phyloP scores from a whole-genome alignment of 106 monocot genomes.

The Triglochin maritima region DNA sequence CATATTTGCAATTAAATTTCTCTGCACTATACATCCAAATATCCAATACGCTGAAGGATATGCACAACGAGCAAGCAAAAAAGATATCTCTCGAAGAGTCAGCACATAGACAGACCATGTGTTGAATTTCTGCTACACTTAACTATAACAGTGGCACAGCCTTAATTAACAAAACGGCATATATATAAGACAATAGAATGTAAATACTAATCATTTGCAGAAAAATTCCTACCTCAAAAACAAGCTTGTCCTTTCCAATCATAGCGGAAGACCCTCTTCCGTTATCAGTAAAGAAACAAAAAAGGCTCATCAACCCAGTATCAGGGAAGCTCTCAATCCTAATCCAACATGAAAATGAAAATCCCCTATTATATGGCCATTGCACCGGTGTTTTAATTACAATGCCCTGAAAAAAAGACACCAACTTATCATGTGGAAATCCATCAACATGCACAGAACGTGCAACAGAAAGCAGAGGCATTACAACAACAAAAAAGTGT shows the following conservation, averaged over 20 bases:
- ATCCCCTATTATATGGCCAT: slow-evolving; percentile 82
- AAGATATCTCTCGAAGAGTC: no score
- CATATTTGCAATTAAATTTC: no score
- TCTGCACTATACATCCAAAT: no score
- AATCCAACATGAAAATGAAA: slow-evolving; percentile 95
- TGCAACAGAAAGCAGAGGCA: neutral
- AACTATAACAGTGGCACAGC: no score
- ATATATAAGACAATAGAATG: neutral
- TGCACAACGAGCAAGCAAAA: no score
- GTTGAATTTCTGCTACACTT: no score
- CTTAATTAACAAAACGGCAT: neutral
- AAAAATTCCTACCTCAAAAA: slow-evolving; percentile 62
- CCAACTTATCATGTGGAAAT: neutral
- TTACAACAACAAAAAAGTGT: neutral
- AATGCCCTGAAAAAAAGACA: slow-evolving; percentile 58
- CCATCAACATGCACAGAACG: neutral
- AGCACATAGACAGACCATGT: no score
- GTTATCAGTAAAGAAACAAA: slow-evolving; percentile 73
- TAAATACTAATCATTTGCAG: neutral
- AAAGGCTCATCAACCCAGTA: slow-evolving; percentile 72
- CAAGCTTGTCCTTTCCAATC: slow-evolving; percentile 58
- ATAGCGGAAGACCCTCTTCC: slow-evolving; percentile 79
- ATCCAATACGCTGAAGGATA: no score
- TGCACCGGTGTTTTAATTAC: slow-evolving; percentile 72
- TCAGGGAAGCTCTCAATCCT: slow-evolving; percentile 76